These are phyloP conservation scores for Candida adriatica DNA, from an alignment of 805 yeast species.

Conservation along the genomic window DNA sequence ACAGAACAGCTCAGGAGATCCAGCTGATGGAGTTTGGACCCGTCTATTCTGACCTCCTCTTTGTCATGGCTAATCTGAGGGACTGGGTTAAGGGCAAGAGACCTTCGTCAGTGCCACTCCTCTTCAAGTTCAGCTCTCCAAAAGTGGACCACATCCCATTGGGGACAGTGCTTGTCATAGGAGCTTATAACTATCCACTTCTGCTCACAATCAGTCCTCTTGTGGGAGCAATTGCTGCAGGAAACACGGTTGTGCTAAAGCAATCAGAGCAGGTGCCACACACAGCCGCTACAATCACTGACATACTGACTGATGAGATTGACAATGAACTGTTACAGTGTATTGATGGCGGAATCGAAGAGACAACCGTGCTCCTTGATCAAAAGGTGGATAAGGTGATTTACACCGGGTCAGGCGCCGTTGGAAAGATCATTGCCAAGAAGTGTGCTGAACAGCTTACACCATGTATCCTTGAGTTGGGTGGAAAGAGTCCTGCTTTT, in stretches of 20 bases:
- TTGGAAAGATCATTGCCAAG: conserved; percentile 69
- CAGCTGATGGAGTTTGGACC: conserved; percentile 48
- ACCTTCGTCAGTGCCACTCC: conserved; percentile 10
- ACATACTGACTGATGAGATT: conserved; percentile 43
- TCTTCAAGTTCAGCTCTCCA: conserved; percentile 16
- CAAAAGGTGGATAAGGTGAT: conserved; percentile 72
- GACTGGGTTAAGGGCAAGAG: conserved; percentile 52
- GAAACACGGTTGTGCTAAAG: conserved; percentile 57
- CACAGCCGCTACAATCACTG: conserved; percentile 49
- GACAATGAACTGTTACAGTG: conserved; percentile 51
- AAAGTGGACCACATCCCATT: conserved; percentile 29
- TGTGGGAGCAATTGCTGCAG: conserved; percentile 77
- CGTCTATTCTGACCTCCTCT: conserved; percentile 46
- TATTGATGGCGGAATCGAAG: conserved; percentile 68
- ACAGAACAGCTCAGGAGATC: conserved; percentile 59
- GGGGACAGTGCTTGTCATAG: conserved; percentile 68
- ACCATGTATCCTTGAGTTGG: conserved; percentile 76
- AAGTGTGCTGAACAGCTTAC: conserved; percentile 84
- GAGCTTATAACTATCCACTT: conserved; percentile 81
- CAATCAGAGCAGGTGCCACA: conserved; percentile 59
- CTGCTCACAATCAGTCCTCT: conserved; percentile 57
- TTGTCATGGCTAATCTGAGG: conserved; percentile 51
- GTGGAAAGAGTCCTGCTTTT: conserved; percentile 88
- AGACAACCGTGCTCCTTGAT: conserved; percentile 49
- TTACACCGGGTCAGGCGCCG: conserved; percentile 75